Evolutionary conservation across 768 basidiomycete species (phyloP).

Genomic region (Calocybe gangraenosa): DNA sequence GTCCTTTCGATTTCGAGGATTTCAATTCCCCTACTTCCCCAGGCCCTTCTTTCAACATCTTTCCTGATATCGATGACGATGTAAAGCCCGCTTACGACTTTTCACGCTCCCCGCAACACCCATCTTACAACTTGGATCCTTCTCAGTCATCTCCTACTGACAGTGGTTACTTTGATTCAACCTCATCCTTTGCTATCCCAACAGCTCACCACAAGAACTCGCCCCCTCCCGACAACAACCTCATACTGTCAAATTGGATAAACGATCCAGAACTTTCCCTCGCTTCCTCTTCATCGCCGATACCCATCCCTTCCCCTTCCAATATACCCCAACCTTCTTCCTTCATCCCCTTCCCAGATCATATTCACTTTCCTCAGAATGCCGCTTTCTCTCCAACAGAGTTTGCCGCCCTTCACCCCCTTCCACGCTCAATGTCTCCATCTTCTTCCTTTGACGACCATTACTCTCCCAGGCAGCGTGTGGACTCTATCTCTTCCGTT

Average conservation of each 20-base stretch:
- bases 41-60: slow-evolving; percentile 33
- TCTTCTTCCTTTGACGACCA: slow-evolving; percentile 47
- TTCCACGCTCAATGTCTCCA: slow-evolving; percentile 61
- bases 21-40: slow-evolving; percentile 22
- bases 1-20: slow-evolving; percentile 57
- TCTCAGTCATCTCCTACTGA: slow-evolving; percentile 36
- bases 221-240: slow-evolving; percentile 39
- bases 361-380: slow-evolving; percentile 42
- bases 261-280: slow-evolving; percentile 49
- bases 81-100: slow-evolving; percentile 40
- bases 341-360: slow-evolving; percentile 46
- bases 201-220: slow-evolving; percentile 32
- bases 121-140: slow-evolving; percentile 31
- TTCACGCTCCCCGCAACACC: slow-evolving; percentile 18
- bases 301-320: slow-evolving; percentile 52
- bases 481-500: slow-evolving; percentile 38
- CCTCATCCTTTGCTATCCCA: slow-evolving; percentile 34
- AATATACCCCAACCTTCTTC: slow-evolving; percentile 35
- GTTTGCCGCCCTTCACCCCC: slow-evolving; percentile 56
- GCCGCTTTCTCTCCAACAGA: slow-evolving; percentile 56
- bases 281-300: slow-evolving; percentile 49
- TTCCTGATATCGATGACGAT: slow-evolving; percentile 33
- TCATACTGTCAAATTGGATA: slow-evolving; percentile 58
- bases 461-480: slow-evolving; percentile 35
- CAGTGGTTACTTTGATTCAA: slow-evolving; percentile 32